Percentiles rank a stretch among this genome's conserved stretches.
Conservation (phyloP, 106 monocot genomes). For the Dendrobium officinale region DNA sequence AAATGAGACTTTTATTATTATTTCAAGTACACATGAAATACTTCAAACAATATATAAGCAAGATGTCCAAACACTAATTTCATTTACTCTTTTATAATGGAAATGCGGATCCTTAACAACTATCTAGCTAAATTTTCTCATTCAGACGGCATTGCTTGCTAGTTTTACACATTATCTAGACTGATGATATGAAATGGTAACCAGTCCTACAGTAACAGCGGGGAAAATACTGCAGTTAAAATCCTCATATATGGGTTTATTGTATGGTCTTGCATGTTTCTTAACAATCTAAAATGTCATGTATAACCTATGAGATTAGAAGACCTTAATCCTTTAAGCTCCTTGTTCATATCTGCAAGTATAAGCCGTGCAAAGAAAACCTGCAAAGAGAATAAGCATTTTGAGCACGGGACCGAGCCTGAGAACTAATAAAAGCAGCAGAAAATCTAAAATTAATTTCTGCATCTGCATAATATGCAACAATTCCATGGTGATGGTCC, state of each 20-base stretch:
- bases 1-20: neutral
- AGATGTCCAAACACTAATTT: neutral
- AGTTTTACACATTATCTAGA: neutral
- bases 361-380: slow-evolving; percentile 94
- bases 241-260: neutral
- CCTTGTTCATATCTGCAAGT: slow-evolving; percentile 96
- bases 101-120: neutral
- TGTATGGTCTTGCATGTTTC: neutral
- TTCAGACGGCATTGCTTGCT: neutral
- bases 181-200: neutral
- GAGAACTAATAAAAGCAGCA: slow-evolving; percentile 1
- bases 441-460: neutral
- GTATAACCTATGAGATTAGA: slow-evolving; percentile 9
- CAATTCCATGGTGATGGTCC: neutral
- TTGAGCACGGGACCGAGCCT: slow-evolving; percentile 4
- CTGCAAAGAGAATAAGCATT: slow-evolving; percentile 32
- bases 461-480: neutral
- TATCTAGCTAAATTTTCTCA: neutral
- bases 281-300: slow-evolving; percentile 5
- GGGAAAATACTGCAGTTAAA: neutral
- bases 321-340: slow-evolving; percentile 96
- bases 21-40: neutral
- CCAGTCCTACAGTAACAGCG: neutral
- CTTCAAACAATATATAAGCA: neutral
- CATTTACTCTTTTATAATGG: neutral